Percentiles rank a stretch among this genome's conserved stretches.
Conservation (phyloP, 371 early-diverging fungal genomes). For the Neoconidiobolus thromboides region DNA sequence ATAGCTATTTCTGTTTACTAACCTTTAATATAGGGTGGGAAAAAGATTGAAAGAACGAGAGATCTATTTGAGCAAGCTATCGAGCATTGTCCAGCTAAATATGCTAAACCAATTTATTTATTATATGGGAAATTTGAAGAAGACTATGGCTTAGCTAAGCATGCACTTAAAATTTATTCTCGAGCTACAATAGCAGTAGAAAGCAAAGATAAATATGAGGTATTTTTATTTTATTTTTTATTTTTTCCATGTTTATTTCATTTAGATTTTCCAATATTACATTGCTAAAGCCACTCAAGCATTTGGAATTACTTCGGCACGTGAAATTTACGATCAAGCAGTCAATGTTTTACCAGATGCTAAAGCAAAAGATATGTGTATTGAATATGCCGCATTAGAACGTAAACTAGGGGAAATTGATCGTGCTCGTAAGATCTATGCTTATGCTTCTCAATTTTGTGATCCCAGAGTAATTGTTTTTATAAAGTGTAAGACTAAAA, state of each 20-base stretch:
- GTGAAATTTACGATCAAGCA: slow-evolving; percentile 83
- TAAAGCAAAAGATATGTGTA: slow-evolving; percentile 55
- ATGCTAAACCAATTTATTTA: slow-evolving; percentile 70
- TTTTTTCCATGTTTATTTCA: background rate
- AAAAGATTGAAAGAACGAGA: slow-evolving; percentile 77
- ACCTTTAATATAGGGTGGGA: slow-evolving; percentile 30
- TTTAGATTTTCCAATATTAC: slow-evolving; percentile 63
- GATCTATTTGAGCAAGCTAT: slow-evolving; percentile 93
- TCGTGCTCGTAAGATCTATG: slow-evolving; percentile 82
- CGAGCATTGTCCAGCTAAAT: slow-evolving; percentile 67
- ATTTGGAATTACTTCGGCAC: slow-evolving; percentile 70
- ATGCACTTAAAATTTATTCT: slow-evolving; percentile 86
- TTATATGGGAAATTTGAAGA: slow-evolving; percentile 90
- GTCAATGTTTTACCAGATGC: slow-evolving; percentile 70
- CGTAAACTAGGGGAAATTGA: slow-evolving; percentile 85
- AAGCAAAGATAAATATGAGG: slow-evolving; percentile 50
- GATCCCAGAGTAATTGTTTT: slow-evolving; percentile 50
- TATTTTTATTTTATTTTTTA: slow-evolving; percentile 5
- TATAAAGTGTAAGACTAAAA: background rate
- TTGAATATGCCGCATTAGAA: slow-evolving; percentile 76
- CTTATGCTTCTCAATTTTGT: slow-evolving; percentile 70
- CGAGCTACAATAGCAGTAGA: slow-evolving; percentile 65
- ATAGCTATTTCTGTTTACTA: background rate
- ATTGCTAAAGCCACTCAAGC: slow-evolving; percentile 71
- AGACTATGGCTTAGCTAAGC: slow-evolving; percentile 74